Evolutionary conservation across 306 rosid species (phyloP), one percentile per base, ranked within the genome.

Genomic region (Castanospermum australe): DNA sequence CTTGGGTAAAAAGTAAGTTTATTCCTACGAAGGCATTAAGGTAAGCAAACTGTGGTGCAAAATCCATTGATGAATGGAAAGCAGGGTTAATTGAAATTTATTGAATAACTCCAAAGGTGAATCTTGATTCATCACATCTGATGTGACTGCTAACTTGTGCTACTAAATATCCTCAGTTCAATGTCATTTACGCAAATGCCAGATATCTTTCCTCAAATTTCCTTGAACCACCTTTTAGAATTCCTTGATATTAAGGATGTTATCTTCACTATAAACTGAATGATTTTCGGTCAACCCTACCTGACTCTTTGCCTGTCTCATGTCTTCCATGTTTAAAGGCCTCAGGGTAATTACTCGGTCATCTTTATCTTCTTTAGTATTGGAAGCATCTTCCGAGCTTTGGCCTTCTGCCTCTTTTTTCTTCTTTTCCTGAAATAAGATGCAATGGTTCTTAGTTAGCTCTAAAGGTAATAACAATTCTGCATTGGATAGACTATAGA

Each of bases 291-390:
- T 71, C 28, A 1, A 5, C 28, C 36, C 70, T 68, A 94, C 98
- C 91, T 92, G 97, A 81, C 79, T 81, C 88, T 89, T 94, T 15
- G 98, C 96, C 62, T 88, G 88, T 80, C 77, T 89, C 96, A 94
- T 81, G 84, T 94, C 97, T 81, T 94, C 96, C 98, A 89, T 92
- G 86, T 70, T 89, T 74, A 92, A 81, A 56, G 90, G 62, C 75
- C 96, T 89, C 63, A 94, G 84, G 54, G 55, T 77, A 71, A 92
- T 86, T 41, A 17, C 86, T 30, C 9, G 77, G 20, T 89, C 97
- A 62, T 89, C 88, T 80, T 82, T 83, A 6, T 81, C 85, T 67
- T 87, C 93, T 71, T 78, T 88, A 28, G 79, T 44, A 33, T 69
- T 84, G 50, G 92, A 60, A 66, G 79, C 44, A 50, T 75, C 91